phyloP scores from a whole-genome alignment of 2,329 filamentous ascomycete genomes.

The Penicillium griseofulvum region DNA sequence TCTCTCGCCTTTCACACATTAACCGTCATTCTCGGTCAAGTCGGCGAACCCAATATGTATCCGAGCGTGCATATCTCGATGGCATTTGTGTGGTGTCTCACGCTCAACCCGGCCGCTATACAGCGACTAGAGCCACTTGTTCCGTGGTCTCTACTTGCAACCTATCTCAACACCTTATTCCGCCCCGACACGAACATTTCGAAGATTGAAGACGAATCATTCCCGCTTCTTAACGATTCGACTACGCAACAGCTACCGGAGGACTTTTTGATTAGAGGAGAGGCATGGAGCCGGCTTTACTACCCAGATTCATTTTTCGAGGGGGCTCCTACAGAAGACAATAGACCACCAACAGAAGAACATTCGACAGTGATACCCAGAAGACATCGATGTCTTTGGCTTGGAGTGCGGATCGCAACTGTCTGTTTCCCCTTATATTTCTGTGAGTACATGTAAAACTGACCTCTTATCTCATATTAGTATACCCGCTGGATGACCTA shows the following conservation, averaged over 20 bases:
- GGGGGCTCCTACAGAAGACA: slow-evolving; percentile 51
- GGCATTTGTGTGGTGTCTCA: slow-evolving; percentile 51
- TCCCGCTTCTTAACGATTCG: slow-evolving; percentile 43
- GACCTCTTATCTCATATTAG: slow-evolving; percentile 20
- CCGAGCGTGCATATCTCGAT: slow-evolving; percentile 56
- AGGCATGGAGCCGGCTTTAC: slow-evolving; percentile 51
- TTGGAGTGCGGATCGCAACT: slow-evolving; percentile 45
- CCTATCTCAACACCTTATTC: slow-evolving; percentile 55
- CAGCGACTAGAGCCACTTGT: slow-evolving; percentile 43
- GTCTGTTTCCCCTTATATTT: slow-evolving; percentile 30
- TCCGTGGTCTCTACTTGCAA: slow-evolving; percentile 52
- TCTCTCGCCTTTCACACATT: slow-evolving; percentile 45
- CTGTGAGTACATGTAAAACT: background rate
- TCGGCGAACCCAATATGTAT: slow-evolving; percentile 52
- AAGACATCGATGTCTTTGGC: slow-evolving; percentile 52
- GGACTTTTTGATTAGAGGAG: slow-evolving; percentile 58
- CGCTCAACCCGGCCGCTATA: slow-evolving; percentile 38
- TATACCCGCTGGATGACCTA: slow-evolving; percentile 44
- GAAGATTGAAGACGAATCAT: slow-evolving; percentile 39
- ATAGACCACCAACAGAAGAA: slow-evolving; percentile 53
- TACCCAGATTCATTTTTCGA: slow-evolving; percentile 54
- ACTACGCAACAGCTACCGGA: slow-evolving; percentile 54
- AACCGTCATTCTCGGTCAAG: slow-evolving; percentile 45
- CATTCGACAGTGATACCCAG: slow-evolving; percentile 50
- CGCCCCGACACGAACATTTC: slow-evolving; percentile 36